Percentiles rank a stretch among this genome's conserved stretches.
Evolutionary conservation across 1,139 yeast species (phyloP).

Genomic region (Hanseniaspora gamundiae): DNA sequence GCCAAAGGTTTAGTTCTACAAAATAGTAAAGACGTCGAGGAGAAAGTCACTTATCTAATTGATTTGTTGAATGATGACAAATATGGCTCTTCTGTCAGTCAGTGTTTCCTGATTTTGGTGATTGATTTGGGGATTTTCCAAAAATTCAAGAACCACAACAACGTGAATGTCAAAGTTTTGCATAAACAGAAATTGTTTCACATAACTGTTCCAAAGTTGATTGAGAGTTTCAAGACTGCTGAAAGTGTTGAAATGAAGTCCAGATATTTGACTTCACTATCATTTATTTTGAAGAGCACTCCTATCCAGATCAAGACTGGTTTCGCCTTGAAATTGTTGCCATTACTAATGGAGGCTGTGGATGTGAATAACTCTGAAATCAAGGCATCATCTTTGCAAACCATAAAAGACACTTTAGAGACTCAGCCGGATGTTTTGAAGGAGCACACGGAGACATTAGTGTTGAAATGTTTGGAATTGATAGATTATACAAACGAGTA

Average conservation of each 20-base stretch:
- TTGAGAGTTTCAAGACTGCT: conserved; percentile 27
- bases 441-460: conserved; percentile 41
- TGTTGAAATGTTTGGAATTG: conserved; percentile 42
- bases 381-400: conserved; percentile 45
- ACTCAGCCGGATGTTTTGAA: conserved; percentile 41
- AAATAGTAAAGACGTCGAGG: conserved; percentile 38
- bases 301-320: conserved; percentile 49
- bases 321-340: conserved; percentile 52
- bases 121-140: conserved; percentile 51
- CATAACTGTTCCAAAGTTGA: conserved; percentile 37
- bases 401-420: conserved; percentile 39
- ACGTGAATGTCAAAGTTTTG: conserved; percentile 48
- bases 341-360: conserved; percentile 59
- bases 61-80: conserved; percentile 25
- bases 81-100: conserved; percentile 32
- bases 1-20: conserved; percentile 57
- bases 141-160: conserved; percentile 41
- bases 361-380: conserved; percentile 37
- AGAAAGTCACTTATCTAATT: conserved; percentile 29
- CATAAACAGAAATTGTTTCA: conserved; percentile 73
- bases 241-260: conserved; percentile 26
- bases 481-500: conserved; percentile 18
- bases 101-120: conserved; percentile 50
- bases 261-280: conserved; percentile 50
- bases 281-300: conserved; percentile 54